Conservation (phyloP, 192 early-diverging fungal genomes). For the Glomus cerebriforme region DNA sequence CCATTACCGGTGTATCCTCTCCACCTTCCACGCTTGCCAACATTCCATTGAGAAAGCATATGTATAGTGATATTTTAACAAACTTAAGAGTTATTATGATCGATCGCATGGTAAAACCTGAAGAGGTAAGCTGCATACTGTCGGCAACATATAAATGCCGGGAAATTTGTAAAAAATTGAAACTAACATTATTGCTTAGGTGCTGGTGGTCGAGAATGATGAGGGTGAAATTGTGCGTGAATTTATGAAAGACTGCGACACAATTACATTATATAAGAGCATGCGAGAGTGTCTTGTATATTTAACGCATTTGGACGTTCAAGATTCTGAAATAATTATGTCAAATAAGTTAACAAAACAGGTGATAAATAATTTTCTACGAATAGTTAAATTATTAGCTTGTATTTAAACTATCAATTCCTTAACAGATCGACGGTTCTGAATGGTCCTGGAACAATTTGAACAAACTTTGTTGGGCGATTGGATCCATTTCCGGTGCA, state of each 20-base stretch:
- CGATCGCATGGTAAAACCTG: slow-evolving; percentile 97
- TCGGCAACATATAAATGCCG: background rate
- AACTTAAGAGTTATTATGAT: slow-evolving; percentile 95
- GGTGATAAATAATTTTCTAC: slow-evolving; percentile 45
- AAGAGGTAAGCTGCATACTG: slow-evolving; percentile 69
- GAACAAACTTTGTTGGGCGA: slow-evolving; percentile 99
- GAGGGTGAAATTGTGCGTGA: slow-evolving; percentile 99
- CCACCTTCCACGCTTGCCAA: slow-evolving; percentile 45
- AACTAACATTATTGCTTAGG: slow-evolving; percentile 41
- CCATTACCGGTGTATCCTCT: slow-evolving; percentile 45
- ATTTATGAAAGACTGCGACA: slow-evolving; percentile 96
- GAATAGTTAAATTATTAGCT: slow-evolving; percentile 3
- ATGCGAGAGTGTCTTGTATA: slow-evolving; percentile 98
- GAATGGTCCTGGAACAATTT: slow-evolving; percentile 99
- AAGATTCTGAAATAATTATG: slow-evolving; percentile 97
- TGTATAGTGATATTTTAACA: slow-evolving; percentile 85
- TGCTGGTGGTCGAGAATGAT: slow-evolving; percentile 97
- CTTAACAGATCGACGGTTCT: slow-evolving; percentile 78
- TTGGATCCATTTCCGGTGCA: slow-evolving; percentile 97
- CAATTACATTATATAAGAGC: slow-evolving; percentile 96
- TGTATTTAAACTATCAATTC: background rate
- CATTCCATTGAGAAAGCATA: slow-evolving; percentile 64
- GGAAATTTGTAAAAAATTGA: background rate
- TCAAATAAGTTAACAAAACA: slow-evolving; percentile 87
- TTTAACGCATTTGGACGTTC: slow-evolving; percentile 93